Percentiles rank a stretch among this genome's conserved stretches.
These are phyloP conservation scores for Lachnellula subtilissima DNA, from an alignment of 2,329 filamentous ascomycete species.

Conservation along the genomic window DNA sequence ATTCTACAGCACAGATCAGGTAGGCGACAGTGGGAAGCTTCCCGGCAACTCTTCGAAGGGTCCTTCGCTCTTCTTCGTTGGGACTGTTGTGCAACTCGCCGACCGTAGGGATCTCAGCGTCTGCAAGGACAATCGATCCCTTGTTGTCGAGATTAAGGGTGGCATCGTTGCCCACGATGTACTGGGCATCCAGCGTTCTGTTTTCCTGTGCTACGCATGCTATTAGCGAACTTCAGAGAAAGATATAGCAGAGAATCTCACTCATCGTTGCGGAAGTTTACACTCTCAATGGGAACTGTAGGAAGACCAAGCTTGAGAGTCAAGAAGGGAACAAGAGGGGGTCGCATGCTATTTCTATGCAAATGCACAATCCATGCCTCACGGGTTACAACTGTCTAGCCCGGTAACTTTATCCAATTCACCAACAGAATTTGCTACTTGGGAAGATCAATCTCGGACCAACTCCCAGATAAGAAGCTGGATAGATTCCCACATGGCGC, in stretches of 20 bases:
- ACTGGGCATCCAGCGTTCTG: constrained; percentile 9
- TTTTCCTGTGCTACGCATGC: constrained; percentile 7
- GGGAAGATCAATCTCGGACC: constrained; percentile 8
- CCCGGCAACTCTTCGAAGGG: constrained; percentile 58
- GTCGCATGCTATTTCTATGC: not conserved
- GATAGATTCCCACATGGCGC: not conserved
- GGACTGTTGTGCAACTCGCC: constrained; percentile 3
- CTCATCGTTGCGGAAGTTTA: constrained; percentile 1
- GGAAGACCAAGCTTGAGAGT: not conserved
- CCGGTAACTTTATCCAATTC: not conserved
- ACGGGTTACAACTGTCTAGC: not conserved
- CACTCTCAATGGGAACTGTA: not conserved
- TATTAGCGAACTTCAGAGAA: not conserved
- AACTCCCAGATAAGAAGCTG: constrained; percentile 7
- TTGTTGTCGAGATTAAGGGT: constrained; percentile 10
- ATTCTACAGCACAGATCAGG: constrained; percentile 67
- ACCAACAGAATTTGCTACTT: not conserved
- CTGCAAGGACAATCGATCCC: constrained; percentile 7
- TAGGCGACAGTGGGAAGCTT: constrained; percentile 63
- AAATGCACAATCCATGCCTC: not conserved
- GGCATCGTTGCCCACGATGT: constrained; percentile 10
- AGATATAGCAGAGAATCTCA: not conserved
- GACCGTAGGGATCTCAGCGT: not conserved
- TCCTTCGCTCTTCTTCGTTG: constrained; percentile 56
- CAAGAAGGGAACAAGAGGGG: not conserved